Base-by-base conservation (phyloP, 2,329 filamentous ascomycete species). In the Meredithiella fracta region DNA sequence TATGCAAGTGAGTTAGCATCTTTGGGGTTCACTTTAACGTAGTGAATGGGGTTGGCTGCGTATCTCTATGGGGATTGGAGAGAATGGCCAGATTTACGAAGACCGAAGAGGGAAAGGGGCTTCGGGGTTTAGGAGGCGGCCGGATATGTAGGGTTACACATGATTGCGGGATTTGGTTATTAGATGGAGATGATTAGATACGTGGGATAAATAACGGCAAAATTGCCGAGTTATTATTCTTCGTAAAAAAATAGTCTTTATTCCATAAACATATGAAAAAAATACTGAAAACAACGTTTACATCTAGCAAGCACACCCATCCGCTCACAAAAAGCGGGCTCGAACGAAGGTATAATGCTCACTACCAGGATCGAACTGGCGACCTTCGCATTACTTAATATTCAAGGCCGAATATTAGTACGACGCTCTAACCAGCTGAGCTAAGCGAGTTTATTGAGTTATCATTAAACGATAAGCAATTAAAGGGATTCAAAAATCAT, bases 401-500 rank as follows among this genome's bases (percentile, higher is more conserved):
- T 49, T 26, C 44, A 49, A 49, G 44, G 44, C 9, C 14, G 44
- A 26, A 49, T 49, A 49, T 49, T 49, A 49, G 44, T 49, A 49
- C 44, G 44, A 49, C 44, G 44, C 44, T 49, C 44, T 49, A 49
- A 49, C 44, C 44, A 49, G 25, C 44, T 49, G 44, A 49, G 44
- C 44, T 49, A 49, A 49, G 44, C 44, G 23, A 49, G 44, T 22
- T 29, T 26, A 8, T 7, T n/a, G 44, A 49, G 23, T 20, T 44
- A n/a, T 8, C 7, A 3, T 44, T 44, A n/a, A 5, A 4, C 8
- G 3, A 34, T 5, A 34, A 34, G 5, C 29, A 34, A 34, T 34
- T 11, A 34, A 34, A 5, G 5, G 11, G 29, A 5, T 34, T 11
- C 29, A 34, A 11, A 11, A 34, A 34, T 34, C 11, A 34, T 34